Conservation (phyloP, 129 eudicot genomes). For the Flaveria sonorensis region DNA sequence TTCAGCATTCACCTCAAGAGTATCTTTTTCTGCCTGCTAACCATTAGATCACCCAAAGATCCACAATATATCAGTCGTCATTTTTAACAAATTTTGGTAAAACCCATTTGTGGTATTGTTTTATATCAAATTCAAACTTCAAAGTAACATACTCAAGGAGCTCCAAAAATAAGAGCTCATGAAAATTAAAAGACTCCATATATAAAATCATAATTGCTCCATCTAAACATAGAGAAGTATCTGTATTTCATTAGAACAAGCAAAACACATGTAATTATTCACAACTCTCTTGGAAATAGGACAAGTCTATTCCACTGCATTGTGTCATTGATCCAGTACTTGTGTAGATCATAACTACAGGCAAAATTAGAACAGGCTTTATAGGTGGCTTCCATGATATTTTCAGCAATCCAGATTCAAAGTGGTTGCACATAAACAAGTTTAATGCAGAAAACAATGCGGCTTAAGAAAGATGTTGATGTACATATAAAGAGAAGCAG, state of each 20-base stretch:
- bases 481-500: background rate
- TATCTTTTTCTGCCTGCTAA: conserved; percentile 20
- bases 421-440: background rate
- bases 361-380: background rate
- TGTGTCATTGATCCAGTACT: too few species aligned
- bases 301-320: too few species aligned
- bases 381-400: background rate
- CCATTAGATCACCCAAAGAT: background rate
- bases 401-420: background rate
- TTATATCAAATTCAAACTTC: background rate
- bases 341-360: background rate
- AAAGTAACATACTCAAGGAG: background rate
- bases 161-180: background rate
- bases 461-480: background rate
- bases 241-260: background rate
- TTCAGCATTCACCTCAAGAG: conserved; percentile 24
- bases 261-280: too few species aligned
- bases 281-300: too few species aligned
- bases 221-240: background rate
- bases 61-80: background rate
- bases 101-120: background rate
- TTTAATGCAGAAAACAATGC: background rate
- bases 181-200: background rate
- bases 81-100: background rate
- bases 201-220: background rate